Evolutionary conservation across 352 stramenopile genomes (phyloP).

Genomic region (Phytophthora hybrid): DNA sequence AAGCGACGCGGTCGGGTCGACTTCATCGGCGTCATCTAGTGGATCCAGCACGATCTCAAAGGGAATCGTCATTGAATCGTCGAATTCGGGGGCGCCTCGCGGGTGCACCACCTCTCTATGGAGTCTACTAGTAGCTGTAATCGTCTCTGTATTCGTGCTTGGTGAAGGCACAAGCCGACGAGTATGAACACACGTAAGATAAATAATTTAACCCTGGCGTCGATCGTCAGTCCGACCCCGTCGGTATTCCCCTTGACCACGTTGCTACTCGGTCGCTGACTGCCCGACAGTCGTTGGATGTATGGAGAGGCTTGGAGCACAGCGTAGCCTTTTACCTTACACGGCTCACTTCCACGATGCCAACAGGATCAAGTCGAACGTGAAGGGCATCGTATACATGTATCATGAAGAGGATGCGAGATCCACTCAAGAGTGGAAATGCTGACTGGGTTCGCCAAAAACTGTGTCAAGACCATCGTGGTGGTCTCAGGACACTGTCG

Average conservation of each 20-base stretch:
- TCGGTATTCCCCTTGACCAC: background rate
- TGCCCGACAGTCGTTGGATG: slow-evolving; percentile 6
- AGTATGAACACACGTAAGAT: slow-evolving; percentile 13
- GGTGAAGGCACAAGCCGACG: slow-evolving; percentile 3
- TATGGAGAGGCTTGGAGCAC: slow-evolving; percentile 24
- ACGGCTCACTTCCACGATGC: background rate
- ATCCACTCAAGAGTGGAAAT: slow-evolving; percentile 1
- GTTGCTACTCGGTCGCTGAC: slow-evolving; percentile 17
- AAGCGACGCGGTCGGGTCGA: slow-evolving; percentile 8
- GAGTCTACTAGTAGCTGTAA: slow-evolving; percentile 34
- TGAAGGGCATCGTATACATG: no score
- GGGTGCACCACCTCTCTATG: slow-evolving; percentile 18
- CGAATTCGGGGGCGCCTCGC: background rate
- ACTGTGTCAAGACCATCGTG: slow-evolving; percentile 4
- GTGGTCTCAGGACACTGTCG: slow-evolving; percentile 20
- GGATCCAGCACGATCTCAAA: slow-evolving; percentile 11
- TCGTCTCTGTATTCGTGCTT: slow-evolving; percentile 21
- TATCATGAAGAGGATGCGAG: no score
- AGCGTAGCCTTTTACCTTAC: slow-evolving; percentile 7
- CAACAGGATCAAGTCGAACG: background rate
- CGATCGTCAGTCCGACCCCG: slow-evolving; percentile 9
- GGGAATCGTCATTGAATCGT: slow-evolving; percentile 22
- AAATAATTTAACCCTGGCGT: slow-evolving; percentile 2
- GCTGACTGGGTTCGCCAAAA: background rate
- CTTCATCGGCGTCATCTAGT: slow-evolving; percentile 3